Conservation (phyloP, 768 basidiomycete species). For the Serpula lacrymans region DNA sequence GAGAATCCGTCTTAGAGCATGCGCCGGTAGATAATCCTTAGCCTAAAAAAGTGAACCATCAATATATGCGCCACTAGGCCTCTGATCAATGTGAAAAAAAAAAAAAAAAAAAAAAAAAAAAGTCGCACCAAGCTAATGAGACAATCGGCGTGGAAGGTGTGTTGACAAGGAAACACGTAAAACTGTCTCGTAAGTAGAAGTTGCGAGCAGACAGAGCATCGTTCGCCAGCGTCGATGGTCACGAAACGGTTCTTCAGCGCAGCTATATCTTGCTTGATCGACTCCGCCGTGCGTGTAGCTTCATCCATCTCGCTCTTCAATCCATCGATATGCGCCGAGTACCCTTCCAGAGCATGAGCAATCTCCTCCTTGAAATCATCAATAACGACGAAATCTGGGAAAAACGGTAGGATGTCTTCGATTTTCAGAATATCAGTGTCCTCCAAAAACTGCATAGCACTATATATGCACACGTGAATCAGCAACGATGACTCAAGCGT, state of each 20-base stretch:
- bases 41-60: slow-evolving; percentile 48
- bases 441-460: slow-evolving; percentile 96
- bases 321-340: slow-evolving; percentile 84
- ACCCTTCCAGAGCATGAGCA: slow-evolving; percentile 91
- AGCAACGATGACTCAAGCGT: too few species aligned
- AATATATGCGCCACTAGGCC: too few species aligned
- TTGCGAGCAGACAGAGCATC: slow-evolving; percentile 77
- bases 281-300: slow-evolving; percentile 86
- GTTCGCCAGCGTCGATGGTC: slow-evolving; percentile 84
- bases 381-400: slow-evolving; percentile 98
- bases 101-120: slow-evolving; percentile 4
- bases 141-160: slow-evolving; percentile 97
- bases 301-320: slow-evolving; percentile 96
- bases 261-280: slow-evolving; percentile 88
- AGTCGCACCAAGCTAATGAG: slow-evolving; percentile 83
- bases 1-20: slow-evolving; percentile 80
- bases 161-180: slow-evolving; percentile 98
- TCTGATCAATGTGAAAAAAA: too few species aligned
- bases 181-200: slow-evolving; percentile 86
- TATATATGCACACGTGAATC: slow-evolving; percentile 28
- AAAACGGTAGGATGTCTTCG: slow-evolving; percentile 98
- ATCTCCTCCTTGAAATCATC: slow-evolving; percentile 99
- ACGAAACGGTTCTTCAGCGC: slow-evolving; percentile 87
- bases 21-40: slow-evolving; percentile 85
- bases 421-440: slow-evolving; percentile 94